Evolutionary conservation across 2,329 filamentous ascomycete species (phyloP).

Genomic region (Pseudodiploospora longispora): DNA sequence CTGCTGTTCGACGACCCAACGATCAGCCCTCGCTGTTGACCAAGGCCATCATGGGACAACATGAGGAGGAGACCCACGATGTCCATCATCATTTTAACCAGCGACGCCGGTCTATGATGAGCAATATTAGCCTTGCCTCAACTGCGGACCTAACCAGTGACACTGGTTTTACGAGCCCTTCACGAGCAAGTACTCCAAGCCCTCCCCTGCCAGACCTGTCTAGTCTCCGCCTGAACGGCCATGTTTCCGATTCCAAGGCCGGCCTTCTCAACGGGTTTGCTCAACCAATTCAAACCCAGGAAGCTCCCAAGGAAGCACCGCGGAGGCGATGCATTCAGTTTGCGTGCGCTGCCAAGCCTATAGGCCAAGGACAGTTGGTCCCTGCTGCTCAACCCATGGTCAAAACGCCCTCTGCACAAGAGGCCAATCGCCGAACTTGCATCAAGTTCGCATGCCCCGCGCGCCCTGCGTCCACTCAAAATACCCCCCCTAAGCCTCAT

Average conservation of each 20-base stretch:
- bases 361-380: conserved; percentile 33
- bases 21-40: conserved; percentile 79
- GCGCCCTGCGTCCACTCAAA: conserved; percentile 37
- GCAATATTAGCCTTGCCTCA: conserved; percentile 72
- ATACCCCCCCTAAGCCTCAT: conserved; percentile 24
- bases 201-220: conserved; percentile 63
- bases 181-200: conserved; percentile 80
- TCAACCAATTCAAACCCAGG: conserved; percentile 32
- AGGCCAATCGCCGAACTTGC: conserved; percentile 46
- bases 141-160: conserved; percentile 93
- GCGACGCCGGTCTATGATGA: conserved; percentile 61
- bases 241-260: conserved; percentile 18
- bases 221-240: conserved; percentile 32
- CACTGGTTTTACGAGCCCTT: conserved; percentile 80
- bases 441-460: conserved; percentile 72
- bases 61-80: conserved; percentile 46
- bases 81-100: conserved; percentile 29
- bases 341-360: conserved; percentile 65
- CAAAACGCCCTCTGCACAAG: conserved; percentile 26
- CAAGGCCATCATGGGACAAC: conserved; percentile 64
- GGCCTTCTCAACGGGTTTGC: conserved; percentile 16
- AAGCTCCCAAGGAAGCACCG: conserved; percentile 19
- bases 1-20: conserved; percentile 36
- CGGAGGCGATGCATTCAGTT: conserved; percentile 91
- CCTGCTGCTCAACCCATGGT: conserved; percentile 23